Conservation (phyloP, 176 grass and related monocot species). For the Triticum urartu region DNA sequence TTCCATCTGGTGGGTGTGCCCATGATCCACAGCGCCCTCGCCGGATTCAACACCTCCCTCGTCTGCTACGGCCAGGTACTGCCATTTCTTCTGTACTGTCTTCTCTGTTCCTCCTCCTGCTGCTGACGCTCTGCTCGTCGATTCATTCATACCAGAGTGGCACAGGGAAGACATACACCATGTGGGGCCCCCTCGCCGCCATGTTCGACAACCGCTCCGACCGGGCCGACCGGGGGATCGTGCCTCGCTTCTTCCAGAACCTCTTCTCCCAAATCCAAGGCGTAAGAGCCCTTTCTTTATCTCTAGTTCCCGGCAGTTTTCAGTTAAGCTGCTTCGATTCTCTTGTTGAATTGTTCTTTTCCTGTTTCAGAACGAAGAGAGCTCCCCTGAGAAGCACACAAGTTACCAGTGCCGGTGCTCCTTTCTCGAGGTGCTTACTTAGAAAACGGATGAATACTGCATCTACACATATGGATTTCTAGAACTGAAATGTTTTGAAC, state of each 20-base stretch:
- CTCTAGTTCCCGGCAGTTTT: neutral
- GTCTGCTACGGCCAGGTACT: constrained; percentile 89
- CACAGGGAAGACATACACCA: constrained; percentile 94
- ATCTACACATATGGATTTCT: neutral
- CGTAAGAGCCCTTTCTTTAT: constrained; percentile 29
- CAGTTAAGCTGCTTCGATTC: neutral
- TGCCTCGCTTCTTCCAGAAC: constrained; percentile 81
- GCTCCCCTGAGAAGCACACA: constrained; percentile 57
- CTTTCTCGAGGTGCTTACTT: constrained; percentile 73
- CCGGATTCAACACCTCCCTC: constrained; percentile 86
- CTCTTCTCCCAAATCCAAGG: constrained; percentile 73
- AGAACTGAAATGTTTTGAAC: neutral
- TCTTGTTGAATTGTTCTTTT: constrained; percentile 10
- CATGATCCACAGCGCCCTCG: constrained; percentile 66
- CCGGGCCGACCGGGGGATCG: constrained; percentile 49
- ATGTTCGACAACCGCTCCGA: constrained; percentile 61
- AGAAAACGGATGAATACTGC: neutral
- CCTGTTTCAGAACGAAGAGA: constrained; percentile 52
- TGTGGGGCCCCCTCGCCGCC: constrained; percentile 82
- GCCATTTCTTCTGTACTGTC: neutral
- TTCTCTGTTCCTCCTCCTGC: constrained; percentile 6
- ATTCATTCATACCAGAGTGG: constrained; percentile 81
- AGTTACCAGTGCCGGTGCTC: constrained; percentile 88
- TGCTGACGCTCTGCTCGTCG: no score
- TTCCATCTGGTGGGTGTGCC: constrained; percentile 69